Evolutionary conservation across 78 protist species (phyloP), one percentile per base, ranked within the genome.

Genomic region (Dictyostelium intermedium): DNA sequence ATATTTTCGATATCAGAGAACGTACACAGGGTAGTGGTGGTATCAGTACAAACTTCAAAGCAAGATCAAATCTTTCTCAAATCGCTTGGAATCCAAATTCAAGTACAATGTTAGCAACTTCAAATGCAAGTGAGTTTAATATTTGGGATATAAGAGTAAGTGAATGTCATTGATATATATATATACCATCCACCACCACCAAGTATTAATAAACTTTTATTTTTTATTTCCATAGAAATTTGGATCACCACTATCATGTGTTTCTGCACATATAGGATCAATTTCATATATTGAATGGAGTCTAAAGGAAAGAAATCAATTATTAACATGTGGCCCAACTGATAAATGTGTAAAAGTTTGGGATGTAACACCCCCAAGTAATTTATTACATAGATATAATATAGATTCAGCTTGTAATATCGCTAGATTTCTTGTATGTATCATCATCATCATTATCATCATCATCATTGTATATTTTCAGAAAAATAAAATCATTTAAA

Each of bases 101-200:
- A 16, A 16, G 27, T 2, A 30, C 82, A 18, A 81, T 89, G 86
- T 34, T 89, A 34, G 87, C 94, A 25, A 63, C 87, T n/a, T 80
- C 94, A 18, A 74, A 89, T 89, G 69, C 32, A 0, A 69, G 87
- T 66, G 94, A 81, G 37, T n/a, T 89, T 39, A 89, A 80, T 20
- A 89, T 89, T 34, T 79, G 81, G 82, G 94, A 89, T 66, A 80
- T 80, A 47, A 63, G 94, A 81, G 92, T 86, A 85, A 5, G 84
- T n/a, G n/a, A n/a, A n/a, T n/a, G n/a, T n/a, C n/a, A n/a, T n/a
- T n/a, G n/a, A n/a, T n/a, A n/a, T n/a, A n/a, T n/a, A n/a, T n/a
- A n/a, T n/a, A n/a, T n/a, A n/a, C n/a, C n/a, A n/a, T n/a, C n/a
- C n/a, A n/a, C n/a, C n/a, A n/a, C n/a, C 5, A 16, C 7, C 23